Conservation (phyloP, 345 rosid species). For the Brassica napus region DNA sequence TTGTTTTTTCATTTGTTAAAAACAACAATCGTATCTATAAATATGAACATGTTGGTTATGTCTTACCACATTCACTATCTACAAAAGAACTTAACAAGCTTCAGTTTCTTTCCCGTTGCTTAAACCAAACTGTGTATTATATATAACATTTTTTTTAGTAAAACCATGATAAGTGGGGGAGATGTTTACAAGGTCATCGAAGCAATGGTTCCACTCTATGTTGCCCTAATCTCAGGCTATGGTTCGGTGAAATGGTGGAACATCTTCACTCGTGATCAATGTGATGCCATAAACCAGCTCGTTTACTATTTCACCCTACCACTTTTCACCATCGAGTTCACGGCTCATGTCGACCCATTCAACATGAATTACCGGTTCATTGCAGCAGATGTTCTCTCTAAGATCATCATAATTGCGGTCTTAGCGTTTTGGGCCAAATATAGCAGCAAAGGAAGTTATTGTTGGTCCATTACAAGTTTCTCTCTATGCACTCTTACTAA, state of each 20-base stretch:
- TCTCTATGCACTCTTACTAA: constrained; percentile 71
- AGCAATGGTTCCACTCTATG: constrained; percentile 82
- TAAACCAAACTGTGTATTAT: background rate
- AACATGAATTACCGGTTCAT: constrained; percentile 67
- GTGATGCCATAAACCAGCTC: constrained; percentile 73
- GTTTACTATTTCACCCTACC: constrained; percentile 87
- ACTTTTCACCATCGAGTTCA: constrained; percentile 72
- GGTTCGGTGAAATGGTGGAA: constrained; percentile 94
- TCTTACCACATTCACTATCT: constrained; percentile 26
- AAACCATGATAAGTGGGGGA: constrained; percentile 65
- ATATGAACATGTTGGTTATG: constrained; percentile 15
- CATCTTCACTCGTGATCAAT: constrained; percentile 68
- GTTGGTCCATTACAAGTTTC: constrained; percentile 84
- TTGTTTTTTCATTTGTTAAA: background rate
- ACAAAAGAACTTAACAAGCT: constrained; percentile 16
- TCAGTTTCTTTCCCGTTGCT: constrained; percentile 15
- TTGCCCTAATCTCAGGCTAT: constrained; percentile 72
- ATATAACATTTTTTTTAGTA: background rate
- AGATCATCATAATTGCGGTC: constrained; percentile 53
- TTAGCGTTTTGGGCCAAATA: constrained; percentile 69
- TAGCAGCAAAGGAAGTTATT: constrained; percentile 61
- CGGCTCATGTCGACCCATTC: constrained; percentile 69
- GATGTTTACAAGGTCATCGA: constrained; percentile 75
- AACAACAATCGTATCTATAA: constrained; percentile 21
- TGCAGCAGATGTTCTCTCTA: constrained; percentile 67